Evolutionary conservation across 140 eudicot genomes (phyloP), one percentile per base, ranked within the genome.

Genomic region (Stevia rebaudiana): DNA sequence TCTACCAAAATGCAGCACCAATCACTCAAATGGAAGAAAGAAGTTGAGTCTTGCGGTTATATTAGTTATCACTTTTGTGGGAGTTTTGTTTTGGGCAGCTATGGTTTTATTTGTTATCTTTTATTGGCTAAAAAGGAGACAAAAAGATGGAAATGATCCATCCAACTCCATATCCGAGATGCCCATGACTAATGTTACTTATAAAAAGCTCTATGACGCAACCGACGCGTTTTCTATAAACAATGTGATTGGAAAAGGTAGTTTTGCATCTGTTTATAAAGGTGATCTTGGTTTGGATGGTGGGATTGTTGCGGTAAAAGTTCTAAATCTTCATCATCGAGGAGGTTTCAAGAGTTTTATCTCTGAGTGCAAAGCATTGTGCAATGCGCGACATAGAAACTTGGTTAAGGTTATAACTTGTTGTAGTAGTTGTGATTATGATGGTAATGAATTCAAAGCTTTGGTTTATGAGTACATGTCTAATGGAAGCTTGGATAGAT

Each of bases 401-500:
- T 59, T 76, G 6, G 68, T 59, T 0, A 70, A 76, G 63, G 72
- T 76, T 39, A 35, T 76, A 54, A 69, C 77, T 53, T 62, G 67
- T 16, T 76, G 77, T 55, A 22, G 68, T 8, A 42, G 73, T 56
- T 19, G 28, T 57, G 73, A 76, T 28, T 69, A 47, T 33, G 63
- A 63, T 63, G 72, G 81, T 2, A 76, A 76, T 28, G 73, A 70
- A 22, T 76, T 76, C 44, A 76, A 76, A 66, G 77, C 77, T 44
- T 68, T 70, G 22, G 59, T 76, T 15, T 70, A 76, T 24, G 77
- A 76, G 69, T 60, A 47, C 73, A 70, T 76, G 77, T 64, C 76
- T 49, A 76, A 70, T 48, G 81, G 77, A 49, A 76, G 54, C 55
- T 77, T 76, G 12, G 77, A 76, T 24, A 60, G n/a, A 33, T 70